These are phyloP conservation scores for Wickerhamiella cacticola DNA, from an alignment of 805 yeast genomes.

Conservation along the genomic window DNA sequence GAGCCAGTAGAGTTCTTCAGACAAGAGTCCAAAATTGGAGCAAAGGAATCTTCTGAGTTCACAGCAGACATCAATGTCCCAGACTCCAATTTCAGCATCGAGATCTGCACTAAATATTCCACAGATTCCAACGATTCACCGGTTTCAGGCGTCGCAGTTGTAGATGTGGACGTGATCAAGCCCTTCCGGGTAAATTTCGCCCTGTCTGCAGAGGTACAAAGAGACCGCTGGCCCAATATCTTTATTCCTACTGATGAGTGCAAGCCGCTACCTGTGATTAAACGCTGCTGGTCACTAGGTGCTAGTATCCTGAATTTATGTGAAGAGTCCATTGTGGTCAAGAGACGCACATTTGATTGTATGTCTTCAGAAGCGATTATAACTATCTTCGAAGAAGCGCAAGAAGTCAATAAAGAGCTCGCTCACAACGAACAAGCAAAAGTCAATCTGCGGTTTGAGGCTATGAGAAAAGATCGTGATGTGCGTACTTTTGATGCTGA, in stretches of 20 bases:
- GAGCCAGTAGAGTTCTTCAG: not conserved
- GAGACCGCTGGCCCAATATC: constrained; percentile 30
- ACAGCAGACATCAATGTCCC: constrained; percentile 14
- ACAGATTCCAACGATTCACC: constrained; percentile 23
- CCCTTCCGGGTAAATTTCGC: constrained; percentile 32
- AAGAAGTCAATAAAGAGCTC: not conserved
- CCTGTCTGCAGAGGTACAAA: constrained; percentile 27
- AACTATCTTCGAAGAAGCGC: not conserved
- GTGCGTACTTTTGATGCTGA: constrained; percentile 20
- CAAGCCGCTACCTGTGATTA: constrained; percentile 25
- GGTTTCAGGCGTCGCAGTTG: constrained; percentile 20
- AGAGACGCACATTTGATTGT: not conserved
- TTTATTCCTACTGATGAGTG: constrained; percentile 25
- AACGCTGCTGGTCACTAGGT: constrained; percentile 28
- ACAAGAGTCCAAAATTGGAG: not conserved
- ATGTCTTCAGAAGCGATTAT: not conserved
- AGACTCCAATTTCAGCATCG: constrained; percentile 13
- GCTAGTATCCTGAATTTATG: constrained; percentile 25
- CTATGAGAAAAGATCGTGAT: constrained; percentile 13
- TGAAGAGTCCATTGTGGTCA: constrained; percentile 13
- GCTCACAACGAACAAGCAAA: constrained; percentile 11
- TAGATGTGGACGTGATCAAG: constrained; percentile 25
- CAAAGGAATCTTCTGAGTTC: not conserved
- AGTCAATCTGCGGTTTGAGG: constrained; percentile 7
- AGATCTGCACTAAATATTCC: constrained; percentile 14